Conservation (phyloP, 2,329 filamentous ascomycete genomes). For the Gliomastix tumulicola region DNA sequence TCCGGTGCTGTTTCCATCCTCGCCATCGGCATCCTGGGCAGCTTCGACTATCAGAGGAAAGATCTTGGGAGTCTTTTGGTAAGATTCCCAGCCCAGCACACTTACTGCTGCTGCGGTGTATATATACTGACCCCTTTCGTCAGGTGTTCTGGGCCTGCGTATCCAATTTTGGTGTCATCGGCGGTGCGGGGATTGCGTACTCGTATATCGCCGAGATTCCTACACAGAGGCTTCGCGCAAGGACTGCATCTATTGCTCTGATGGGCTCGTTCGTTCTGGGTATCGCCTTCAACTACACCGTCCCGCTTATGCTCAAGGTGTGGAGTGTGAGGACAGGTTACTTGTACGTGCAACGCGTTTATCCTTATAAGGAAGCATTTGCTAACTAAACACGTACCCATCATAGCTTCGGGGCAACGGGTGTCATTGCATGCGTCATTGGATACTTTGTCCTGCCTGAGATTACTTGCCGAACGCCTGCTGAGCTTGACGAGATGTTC, state of each 20-base stretch:
- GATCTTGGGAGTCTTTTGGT: not conserved
- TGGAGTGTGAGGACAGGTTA: conserved; percentile 32
- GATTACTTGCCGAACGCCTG: conserved; percentile 54
- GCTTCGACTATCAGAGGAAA: not conserved
- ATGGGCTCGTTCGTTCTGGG: not conserved
- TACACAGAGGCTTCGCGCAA: not conserved
- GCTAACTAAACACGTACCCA: too few species aligned
- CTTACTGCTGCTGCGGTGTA: too few species aligned
- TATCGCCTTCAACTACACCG: not conserved
- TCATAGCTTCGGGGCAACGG: conserved; percentile 45
- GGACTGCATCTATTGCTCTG: not conserved
- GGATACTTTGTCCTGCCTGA: conserved; percentile 75
- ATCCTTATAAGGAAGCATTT: too few species aligned
- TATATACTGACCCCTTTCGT: too few species aligned
- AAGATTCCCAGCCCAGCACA: not conserved
- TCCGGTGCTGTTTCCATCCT: not conserved
- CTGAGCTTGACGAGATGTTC: conserved; percentile 7
- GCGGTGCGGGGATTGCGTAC: not conserved
- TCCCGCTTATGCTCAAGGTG: not conserved
- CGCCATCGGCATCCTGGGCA: conserved; percentile 1
- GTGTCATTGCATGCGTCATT: conserved; percentile 72
- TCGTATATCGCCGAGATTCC: not conserved
- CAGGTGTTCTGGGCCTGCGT: not conserved
- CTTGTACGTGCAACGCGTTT: conserved; percentile 34
- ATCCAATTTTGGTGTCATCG: not conserved